These are phyloP conservation scores for Marsdenia floribunda DNA, from an alignment of 257 asterid genomes.

Conservation along the genomic window DNA sequence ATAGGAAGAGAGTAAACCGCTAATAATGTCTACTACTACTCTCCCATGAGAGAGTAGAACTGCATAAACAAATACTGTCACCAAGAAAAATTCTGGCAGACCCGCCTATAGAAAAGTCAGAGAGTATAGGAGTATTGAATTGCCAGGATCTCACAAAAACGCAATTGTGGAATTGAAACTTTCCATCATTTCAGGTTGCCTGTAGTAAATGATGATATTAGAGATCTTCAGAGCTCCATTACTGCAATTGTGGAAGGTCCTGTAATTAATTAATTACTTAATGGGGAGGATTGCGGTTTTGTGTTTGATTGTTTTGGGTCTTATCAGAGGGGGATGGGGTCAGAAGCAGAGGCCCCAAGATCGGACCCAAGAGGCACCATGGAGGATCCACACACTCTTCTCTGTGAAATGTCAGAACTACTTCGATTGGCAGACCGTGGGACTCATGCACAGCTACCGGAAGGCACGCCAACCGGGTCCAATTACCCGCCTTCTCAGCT, in stretches of 20 bases:
- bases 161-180: neutral
- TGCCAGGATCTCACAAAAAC: neutral
- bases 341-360: slow-evolving; percentile 24
- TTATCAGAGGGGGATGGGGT: slow-evolving; percentile 27
- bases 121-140: neutral
- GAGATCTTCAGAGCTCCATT: slow-evolving; percentile 10
- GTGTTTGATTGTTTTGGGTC: slow-evolving; percentile 23
- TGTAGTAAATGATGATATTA: neutral
- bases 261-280: neutral
- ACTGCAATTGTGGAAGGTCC: neutral
- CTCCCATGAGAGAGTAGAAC: neutral
- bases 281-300: neutral
- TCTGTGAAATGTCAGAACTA: slow-evolving; percentile 93
- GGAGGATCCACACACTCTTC: slow-evolving; percentile 88
- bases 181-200: neutral
- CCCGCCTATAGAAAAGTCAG: slow-evolving; percentile 1
- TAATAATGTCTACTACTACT: neutral
- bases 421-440: slow-evolving; percentile 99
- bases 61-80: neutral
- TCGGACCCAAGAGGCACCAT: slow-evolving; percentile 22
- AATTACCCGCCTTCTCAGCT: slow-evolving; percentile 81
- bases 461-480: slow-evolving; percentile 94
- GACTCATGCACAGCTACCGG: slow-evolving; percentile 77
- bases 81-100: neutral
- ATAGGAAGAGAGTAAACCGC: neutral